phyloP scores from a whole-genome alignment of 805 yeast genomes.

The Wickerhamomyces bovis region DNA sequence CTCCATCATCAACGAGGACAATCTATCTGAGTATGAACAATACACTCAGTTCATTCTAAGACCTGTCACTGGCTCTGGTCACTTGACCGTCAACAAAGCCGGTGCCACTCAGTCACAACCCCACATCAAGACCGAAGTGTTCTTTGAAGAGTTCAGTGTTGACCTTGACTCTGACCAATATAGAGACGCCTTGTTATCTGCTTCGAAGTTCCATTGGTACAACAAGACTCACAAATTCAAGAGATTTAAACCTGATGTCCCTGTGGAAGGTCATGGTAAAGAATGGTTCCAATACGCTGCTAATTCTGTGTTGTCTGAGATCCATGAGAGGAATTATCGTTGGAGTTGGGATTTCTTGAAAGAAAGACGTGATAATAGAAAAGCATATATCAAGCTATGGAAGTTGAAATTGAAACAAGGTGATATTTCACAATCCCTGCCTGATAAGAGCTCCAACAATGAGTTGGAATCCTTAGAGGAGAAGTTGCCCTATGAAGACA shows the following conservation, averaged over 20 bases:
- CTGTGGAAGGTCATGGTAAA: conserved; percentile 52
- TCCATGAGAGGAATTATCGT: conserved; percentile 70
- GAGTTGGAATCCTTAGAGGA: conserved; percentile 50
- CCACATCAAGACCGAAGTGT: conserved; percentile 66
- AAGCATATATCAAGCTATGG: conserved; percentile 63
- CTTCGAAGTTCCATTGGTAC: conserved; percentile 76
- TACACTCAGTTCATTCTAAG: conserved; percentile 53
- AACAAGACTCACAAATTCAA: conserved; percentile 71
- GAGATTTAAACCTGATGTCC: conserved; percentile 55
- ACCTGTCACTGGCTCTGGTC: conserved; percentile 89
- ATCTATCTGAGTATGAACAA: conserved; percentile 26
- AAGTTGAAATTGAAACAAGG: conserved; percentile 42
- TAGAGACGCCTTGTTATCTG: conserved; percentile 70
- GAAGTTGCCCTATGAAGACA: conserved; percentile 65
- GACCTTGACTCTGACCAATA: conserved; percentile 83
- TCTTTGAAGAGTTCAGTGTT: conserved; percentile 85
- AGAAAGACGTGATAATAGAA: conserved; percentile 66
- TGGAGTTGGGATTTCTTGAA: conserved; percentile 89
- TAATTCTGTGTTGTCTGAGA: conserved; percentile 65
- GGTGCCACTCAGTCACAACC: conserved; percentile 67
- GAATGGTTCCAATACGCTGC: conserved; percentile 85
- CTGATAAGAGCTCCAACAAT: conserved; percentile 31
- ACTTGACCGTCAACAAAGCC: conserved; percentile 68
- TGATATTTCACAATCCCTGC: conserved; percentile 24
- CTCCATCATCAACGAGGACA: conserved; percentile 32